These are phyloP conservation scores for Phytopythium cucurbitacearum DNA, from an alignment of 352 stramenopile species.

Conservation along the genomic window DNA sequence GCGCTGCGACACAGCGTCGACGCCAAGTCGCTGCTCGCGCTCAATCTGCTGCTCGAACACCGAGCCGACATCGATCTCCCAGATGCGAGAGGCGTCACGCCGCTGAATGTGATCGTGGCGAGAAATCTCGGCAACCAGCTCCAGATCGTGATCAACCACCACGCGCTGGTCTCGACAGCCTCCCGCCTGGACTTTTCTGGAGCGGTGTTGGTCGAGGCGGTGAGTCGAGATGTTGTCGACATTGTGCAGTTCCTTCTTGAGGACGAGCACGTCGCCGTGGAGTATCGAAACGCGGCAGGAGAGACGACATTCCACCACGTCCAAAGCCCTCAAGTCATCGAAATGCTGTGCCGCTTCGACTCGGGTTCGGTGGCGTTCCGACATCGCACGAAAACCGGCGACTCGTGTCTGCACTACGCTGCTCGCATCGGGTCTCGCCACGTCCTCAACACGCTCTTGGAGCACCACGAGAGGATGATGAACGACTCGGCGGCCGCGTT, in stretches of 20 bases:
- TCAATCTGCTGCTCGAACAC: slow-evolving; percentile 22
- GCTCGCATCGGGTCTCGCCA: slow-evolving; percentile 12
- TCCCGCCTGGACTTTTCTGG: slow-evolving; percentile 11
- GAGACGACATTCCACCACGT: slow-evolving; percentile 25
- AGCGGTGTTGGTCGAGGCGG: slow-evolving; percentile 16
- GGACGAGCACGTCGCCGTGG: slow-evolving; percentile 17
- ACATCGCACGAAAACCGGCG: slow-evolving; percentile 14
- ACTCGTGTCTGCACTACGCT: slow-evolving; percentile 24
- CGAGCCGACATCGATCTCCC: slow-evolving; percentile 15
- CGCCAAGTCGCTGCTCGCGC: slow-evolving; percentile 11
- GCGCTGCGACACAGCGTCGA: slow-evolving; percentile 11
- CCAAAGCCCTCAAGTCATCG: not conserved
- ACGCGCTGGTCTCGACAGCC: slow-evolving; percentile 11
- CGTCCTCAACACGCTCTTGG: not conserved
- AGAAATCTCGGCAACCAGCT: slow-evolving; percentile 9
- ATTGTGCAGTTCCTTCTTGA: slow-evolving; percentile 22
- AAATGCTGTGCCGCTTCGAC: slow-evolving; percentile 1
- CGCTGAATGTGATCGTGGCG: slow-evolving; percentile 12
- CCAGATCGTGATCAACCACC: slow-evolving; percentile 29
- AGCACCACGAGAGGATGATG: too few species aligned
- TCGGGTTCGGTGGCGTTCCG: slow-evolving; percentile 12
- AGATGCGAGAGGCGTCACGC: slow-evolving; percentile 10
- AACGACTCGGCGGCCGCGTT: too few species aligned
- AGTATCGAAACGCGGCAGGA: slow-evolving; percentile 21
- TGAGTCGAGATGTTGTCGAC: slow-evolving; percentile 14